Evolutionary conservation across 1,284 basidiomycete genomes (phyloP), one percentile per base, ranked within the genome.

Genomic region (Ceratobasidium theobromae): DNA sequence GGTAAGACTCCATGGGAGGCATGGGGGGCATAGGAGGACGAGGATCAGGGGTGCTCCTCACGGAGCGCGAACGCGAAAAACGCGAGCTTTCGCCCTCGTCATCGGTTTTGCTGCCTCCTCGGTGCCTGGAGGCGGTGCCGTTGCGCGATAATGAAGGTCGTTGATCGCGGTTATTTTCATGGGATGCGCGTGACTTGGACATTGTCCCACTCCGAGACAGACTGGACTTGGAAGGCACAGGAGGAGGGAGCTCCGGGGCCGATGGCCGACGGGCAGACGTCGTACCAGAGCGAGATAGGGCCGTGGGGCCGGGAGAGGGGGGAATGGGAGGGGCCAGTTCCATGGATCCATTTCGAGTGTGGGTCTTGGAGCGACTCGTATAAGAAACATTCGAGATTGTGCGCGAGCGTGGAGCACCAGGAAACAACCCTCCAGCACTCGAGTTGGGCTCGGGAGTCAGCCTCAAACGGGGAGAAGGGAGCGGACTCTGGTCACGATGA

Each of bases 21-120:
- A 55, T 67, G 4, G 65, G 53, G 5, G 54, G 65, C 53, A 52
- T 57, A 1, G 55, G 66, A 35, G 54, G 66, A 53, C 40, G 46
- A 9, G 51, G 53, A 30, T 38, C 25, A 3, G 45, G 35, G 9
- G 64, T 40, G 41, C 46, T 52, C 27, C 52, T 28, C 16, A 55
- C 54, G 18, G 64, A 65, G 48, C 51, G 51, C 1, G 53, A 65
- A 48, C 64, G 51, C 64, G 43, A 23, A 18, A 55, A 53, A 12
- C 51, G 52, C 33, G 52, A 55, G 51, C 51, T 53, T n/a, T 53
- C 67, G 14, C 53, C 40, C 21, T 68, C 58, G 33, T 62, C 58
- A 30, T 62, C 58, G 46, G 58, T 62, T 35, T 62, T 62, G 48
- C 58, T 62, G 21, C 58, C 58, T 16, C 46, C 48, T 3, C 58